Conservation (phyloP, 352 stramenopile genomes). For the Globisporangium mamillatum region DNA sequence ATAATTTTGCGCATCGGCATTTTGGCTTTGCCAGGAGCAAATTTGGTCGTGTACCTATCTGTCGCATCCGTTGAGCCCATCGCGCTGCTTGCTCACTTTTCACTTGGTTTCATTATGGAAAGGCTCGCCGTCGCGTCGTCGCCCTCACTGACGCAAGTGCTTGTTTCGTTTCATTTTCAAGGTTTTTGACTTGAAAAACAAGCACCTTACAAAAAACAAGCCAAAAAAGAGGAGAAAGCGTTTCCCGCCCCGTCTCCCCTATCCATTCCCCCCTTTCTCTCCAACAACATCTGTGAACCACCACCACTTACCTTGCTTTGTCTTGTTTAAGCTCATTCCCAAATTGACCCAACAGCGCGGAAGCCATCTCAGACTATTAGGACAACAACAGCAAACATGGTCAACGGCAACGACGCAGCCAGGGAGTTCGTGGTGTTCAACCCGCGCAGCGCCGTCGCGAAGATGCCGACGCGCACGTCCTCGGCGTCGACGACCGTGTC, state of each 20-base stretch:
- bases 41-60: background rate
- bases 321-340: background rate
- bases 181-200: background rate
- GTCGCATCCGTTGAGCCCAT: background rate
- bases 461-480: conserved; percentile 4
- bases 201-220: background rate
- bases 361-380: background rate
- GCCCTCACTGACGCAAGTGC: background rate
- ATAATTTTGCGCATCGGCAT: background rate
- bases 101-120: background rate
- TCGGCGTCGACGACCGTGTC: conserved; percentile 5
- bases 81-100: background rate
- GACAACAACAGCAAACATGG: background rate
- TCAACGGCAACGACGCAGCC: conserved; percentile 9
- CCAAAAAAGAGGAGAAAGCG: background rate
- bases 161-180: background rate
- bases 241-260: background rate
- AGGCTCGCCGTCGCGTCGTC: background rate
- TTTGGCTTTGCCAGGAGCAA: background rate
- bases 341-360: background rate
- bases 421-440: background rate
- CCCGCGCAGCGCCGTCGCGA: background rate
- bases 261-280: background rate
- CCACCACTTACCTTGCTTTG: background rate
- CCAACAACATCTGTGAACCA: background rate